Evolutionary conservation across 2,329 filamentous ascomycete genomes (phyloP).

Genomic region (Fusarium liriodendri): DNA sequence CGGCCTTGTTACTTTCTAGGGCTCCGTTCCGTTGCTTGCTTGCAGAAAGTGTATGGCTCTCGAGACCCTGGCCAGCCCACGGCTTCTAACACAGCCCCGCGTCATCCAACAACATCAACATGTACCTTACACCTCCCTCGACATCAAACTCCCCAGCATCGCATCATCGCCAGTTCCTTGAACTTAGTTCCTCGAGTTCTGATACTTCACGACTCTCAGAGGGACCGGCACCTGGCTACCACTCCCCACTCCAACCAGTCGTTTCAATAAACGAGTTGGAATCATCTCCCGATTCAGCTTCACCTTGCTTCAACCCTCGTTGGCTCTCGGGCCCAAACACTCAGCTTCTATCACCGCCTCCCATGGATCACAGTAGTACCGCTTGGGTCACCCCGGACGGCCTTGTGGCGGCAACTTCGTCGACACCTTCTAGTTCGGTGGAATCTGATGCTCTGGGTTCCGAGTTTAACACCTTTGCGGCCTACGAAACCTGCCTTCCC

Average conservation of each 20-base stretch:
- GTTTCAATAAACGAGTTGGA: constrained; percentile 58
- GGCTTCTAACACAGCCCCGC: constrained; percentile 40
- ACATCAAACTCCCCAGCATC: constrained; percentile 57
- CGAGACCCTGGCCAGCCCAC: constrained; percentile 41
- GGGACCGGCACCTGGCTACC: constrained; percentile 57
- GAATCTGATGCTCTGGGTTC: constrained; percentile 59
- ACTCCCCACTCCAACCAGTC: constrained; percentile 55
- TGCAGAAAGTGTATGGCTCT: constrained; percentile 38
- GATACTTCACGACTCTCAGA: constrained; percentile 43
- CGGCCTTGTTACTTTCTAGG: constrained; percentile 12
- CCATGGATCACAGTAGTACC: constrained; percentile 52
- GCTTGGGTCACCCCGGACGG: constrained; percentile 57
- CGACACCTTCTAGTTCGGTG: constrained; percentile 52
- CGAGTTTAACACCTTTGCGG: constrained; percentile 64
- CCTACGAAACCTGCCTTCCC: constrained; percentile 57
- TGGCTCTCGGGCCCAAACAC: constrained; percentile 41
- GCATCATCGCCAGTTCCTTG: constrained; percentile 38
- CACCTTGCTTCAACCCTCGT: constrained; percentile 53
- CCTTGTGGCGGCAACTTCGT: constrained; percentile 50
- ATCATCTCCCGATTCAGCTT: constrained; percentile 53
- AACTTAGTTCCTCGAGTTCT: constrained; percentile 47
- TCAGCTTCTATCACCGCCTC: constrained; percentile 43
- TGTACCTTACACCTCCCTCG: constrained; percentile 63
- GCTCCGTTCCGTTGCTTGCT: constrained; percentile 15
- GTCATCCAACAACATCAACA: constrained; percentile 49